Percentiles rank a stretch among this genome's conserved stretches.
Evolutionary conservation across 331 rosid species (phyloP).

Genomic region (Pyracantha coccinea): DNA sequence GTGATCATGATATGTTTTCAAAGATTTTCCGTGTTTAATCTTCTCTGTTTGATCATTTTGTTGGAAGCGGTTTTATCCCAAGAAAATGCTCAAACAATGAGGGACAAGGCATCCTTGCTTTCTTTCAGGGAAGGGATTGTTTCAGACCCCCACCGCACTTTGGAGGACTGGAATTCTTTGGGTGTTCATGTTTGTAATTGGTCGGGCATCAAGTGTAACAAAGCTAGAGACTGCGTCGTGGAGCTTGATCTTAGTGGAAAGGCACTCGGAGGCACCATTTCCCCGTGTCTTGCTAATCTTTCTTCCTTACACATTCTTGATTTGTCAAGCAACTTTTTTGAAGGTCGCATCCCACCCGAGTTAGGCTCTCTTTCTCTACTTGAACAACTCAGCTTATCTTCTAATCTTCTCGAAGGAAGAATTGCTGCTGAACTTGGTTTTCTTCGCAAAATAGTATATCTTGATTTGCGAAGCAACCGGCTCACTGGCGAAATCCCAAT

Average conservation of each 20-base stretch:
- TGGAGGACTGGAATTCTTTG: conserved; percentile 52
- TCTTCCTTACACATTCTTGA: conserved; percentile 63
- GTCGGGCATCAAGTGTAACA: conserved; percentile 66
- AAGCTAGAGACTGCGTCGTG: conserved; percentile 34
- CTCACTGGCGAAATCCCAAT: conserved; percentile 57
- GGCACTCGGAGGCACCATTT: conserved; percentile 56
- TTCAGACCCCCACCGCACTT: conserved; percentile 50
- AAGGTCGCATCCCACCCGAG: conserved; percentile 65
- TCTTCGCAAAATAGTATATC: conserved; percentile 47
- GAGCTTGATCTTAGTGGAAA: conserved; percentile 68
- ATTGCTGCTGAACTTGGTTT: conserved; percentile 59
- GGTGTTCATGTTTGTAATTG: conserved; percentile 49
- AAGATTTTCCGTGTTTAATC: conserved; percentile 22
- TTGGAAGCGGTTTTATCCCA: conserved; percentile 13
- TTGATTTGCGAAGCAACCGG: conserved; percentile 62
- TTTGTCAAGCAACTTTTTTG: conserved; percentile 60
- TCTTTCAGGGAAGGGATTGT: conserved; percentile 61
- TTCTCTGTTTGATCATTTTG: conserved; percentile 20
- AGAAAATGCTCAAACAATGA: conserved; percentile 17
- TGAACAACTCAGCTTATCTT: conserved; percentile 46
- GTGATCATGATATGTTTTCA: conserved; percentile 21
- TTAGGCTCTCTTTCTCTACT: conserved; percentile 50
- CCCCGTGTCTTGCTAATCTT: conserved; percentile 59
- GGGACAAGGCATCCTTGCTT: conserved; percentile 43
- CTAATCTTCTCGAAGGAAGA: conserved; percentile 46